Conservation (phyloP, 2,329 filamentous ascomycete species). For the Tothia fuscella region DNA sequence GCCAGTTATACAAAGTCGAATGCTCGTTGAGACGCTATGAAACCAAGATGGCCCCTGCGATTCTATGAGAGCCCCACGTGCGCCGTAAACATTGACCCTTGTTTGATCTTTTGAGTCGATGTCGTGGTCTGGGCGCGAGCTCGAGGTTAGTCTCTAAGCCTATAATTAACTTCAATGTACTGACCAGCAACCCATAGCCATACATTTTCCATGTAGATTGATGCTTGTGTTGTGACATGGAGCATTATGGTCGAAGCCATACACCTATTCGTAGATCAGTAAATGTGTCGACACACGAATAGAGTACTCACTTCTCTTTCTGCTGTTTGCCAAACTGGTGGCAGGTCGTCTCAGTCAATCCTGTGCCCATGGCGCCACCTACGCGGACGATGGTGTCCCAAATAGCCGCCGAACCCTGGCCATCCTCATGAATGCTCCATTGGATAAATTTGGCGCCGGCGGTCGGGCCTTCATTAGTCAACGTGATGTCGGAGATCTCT, state of each 20-base stretch:
- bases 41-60: slow-evolving; percentile 4
- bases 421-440: slow-evolving; percentile 23
- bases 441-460: slow-evolving; percentile 26
- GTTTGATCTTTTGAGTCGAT: background rate
- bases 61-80: background rate
- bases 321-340: too few species aligned
- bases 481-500: slow-evolving; percentile 36
- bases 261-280: slow-evolving; percentile 36
- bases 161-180: slow-evolving; percentile 71
- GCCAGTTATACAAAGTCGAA: background rate
- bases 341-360: too few species aligned
- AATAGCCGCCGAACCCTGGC: slow-evolving; percentile 19
- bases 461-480: slow-evolving; percentile 23
- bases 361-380: slow-evolving; percentile 33
- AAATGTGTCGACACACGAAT: too few species aligned
- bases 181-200: slow-evolving; percentile 56
- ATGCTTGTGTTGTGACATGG: background rate
- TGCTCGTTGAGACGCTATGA: background rate
- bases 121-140: too few species aligned
- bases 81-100: background rate
- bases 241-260: background rate
- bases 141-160: too few species aligned
- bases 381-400: slow-evolving; percentile 27
- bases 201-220: background rate
- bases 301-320: too few species aligned